Base-by-base conservation (phyloP, 2,329 filamentous ascomycete genomes). In the Fusarium miscanthi region DNA sequence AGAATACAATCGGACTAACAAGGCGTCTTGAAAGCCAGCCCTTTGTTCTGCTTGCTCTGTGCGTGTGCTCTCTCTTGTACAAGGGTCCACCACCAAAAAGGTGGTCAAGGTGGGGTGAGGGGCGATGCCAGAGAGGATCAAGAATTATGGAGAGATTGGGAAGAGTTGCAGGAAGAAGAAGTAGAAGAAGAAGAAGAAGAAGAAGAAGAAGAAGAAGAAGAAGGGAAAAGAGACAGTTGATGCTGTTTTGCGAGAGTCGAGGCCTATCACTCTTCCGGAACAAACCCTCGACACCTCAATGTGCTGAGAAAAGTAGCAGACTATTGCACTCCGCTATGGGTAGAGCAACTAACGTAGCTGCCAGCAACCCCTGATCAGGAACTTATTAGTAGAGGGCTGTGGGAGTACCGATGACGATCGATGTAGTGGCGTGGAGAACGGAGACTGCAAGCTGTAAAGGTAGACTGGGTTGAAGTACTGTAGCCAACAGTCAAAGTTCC, bases 351-450 rank as follows among this genome's bases (percentile, higher is more conserved):
- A 25, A 25, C 23, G 23, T 25, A 70, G 58, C 70, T 43, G 51
- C 63, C 59, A 60, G 67, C 42, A 64, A 49, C 46, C 59, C 70
- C 59, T 51, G 73, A 72, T 68, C 48, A 67, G 65, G 52, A 58
- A 45, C 52, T 52, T 52, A 17, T 52, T 52, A 52, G 49, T 38
- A 62, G 61, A 33, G 53, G 45, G 46, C 17, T 59, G 59, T 70
- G 65, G 73, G 73, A 77, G 56, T 77, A 67, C 72, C 60, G 74
- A 77, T 72, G 73, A 77, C 70, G 75, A 77, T 76, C 72, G 65
- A 74, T 76, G 72, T 62, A 65, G 74, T 75, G 72, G 73, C 66
- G 75, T 77, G 75, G 75, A 66, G 72, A 69, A 54, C 13, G 19
- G 51, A 43, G 45, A 43, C 51, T 42, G 45, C 49, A 46, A 25